Evolutionary conservation across 2,329 filamentous ascomycete species (phyloP).

Genomic region (Aspergillus ochraceus): DNA sequence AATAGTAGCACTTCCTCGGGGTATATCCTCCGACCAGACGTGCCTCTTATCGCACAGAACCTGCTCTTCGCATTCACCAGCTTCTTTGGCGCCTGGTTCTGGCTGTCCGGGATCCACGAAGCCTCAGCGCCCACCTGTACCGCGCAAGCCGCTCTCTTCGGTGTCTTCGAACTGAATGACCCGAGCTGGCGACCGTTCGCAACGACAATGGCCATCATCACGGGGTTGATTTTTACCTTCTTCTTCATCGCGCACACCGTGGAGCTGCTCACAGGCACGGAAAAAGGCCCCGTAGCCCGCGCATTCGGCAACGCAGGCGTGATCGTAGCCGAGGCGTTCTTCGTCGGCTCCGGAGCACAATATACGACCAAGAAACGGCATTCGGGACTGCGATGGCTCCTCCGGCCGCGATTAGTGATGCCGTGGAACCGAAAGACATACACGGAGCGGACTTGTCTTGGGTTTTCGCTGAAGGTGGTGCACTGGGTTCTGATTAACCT

Average conservation of each 20-base stretch:
- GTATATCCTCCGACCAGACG: background rate
- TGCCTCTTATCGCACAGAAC: background rate
- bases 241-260: background rate
- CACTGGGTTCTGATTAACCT: background rate
- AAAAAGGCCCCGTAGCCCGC: background rate
- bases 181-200: background rate
- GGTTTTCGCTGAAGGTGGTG: background rate
- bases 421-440: background rate
- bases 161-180: background rate
- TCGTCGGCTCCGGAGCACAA: background rate
- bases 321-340: background rate
- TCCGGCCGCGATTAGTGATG: background rate
- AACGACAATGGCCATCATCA: background rate
- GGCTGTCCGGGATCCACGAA: background rate
- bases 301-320: background rate
- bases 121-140: background rate
- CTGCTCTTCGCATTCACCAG: background rate
- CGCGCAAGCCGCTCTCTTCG: background rate
- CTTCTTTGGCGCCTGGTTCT: conserved; percentile 1
- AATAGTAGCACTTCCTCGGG: no score
- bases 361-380: background rate
- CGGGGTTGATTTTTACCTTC: background rate
- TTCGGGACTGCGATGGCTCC: background rate
- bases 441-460: background rate
- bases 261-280: background rate